Evolutionary conservation across 495 filamentous ascomycete species (phyloP), one percentile per base, ranked within the genome.

Genomic region (Xylaria palmicola): DNA sequence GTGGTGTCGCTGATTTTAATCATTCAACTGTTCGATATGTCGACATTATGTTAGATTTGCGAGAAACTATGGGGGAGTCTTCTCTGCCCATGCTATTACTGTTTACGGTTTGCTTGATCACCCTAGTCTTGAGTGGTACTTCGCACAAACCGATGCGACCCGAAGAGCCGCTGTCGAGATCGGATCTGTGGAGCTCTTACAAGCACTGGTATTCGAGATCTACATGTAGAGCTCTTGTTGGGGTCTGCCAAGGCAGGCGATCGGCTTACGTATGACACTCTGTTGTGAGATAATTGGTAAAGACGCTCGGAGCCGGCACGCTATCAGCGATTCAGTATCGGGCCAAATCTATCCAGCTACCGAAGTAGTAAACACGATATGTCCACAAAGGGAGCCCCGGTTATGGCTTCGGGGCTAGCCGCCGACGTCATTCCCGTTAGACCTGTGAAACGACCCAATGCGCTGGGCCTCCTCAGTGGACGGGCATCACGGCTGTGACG

Each of bases 351-450:
- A n/a, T n/a, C n/a, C n/a, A n/a, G n/a, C n/a, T n/a, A n/a, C n/a
- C n/a, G n/a, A n/a, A n/a, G n/a, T n/a, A n/a, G n/a, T n/a, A n/a
- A n/a, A n/a, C n/a, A n/a, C n/a, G n/a, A n/a, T n/a, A n/a, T n/a
- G n/a, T n/a, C n/a, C n/a, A n/a, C n/a, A n/a, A n/a, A n/a, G n/a
- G n/a, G n/a, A n/a, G n/a, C n/a, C n/a, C n/a, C n/a, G n/a, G n/a
- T n/a, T n/a, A n/a, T n/a, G n/a, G n/a, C n/a, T n/a, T 29, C 4
- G 13, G 20, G 17, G 50, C 5, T n/a, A 56, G 53, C 53, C 53
- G 24, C 39, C 53, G 37, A 56, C 53, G 53, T 56, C 53, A 56
- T 56, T 9, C 20, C 20, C 53, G 15, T 26, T 17, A 32, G 13
- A 20, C 39, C 19, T 30, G 8, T 6, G 52, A 44, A 56, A 9